Percentiles rank a stretch among this genome's conserved stretches.
phyloP scores from a whole-genome alignment of 2,329 filamentous ascomycete species.

The Dactylellina drechsleri region DNA sequence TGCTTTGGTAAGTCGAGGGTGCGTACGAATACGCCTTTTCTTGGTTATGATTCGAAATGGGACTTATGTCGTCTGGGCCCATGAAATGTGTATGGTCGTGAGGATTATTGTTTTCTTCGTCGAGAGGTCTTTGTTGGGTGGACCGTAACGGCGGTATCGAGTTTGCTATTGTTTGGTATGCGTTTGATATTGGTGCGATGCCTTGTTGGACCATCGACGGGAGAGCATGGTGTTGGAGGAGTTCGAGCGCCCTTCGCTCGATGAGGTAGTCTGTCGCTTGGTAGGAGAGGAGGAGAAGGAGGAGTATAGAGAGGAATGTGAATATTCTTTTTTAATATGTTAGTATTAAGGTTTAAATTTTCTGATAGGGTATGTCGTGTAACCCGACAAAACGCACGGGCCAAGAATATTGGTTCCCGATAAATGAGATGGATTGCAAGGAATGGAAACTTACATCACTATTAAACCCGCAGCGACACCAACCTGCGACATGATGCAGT shows the following conservation, averaged over 20 bases:
- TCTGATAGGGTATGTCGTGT: not conserved
- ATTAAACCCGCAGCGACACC: conserved; percentile 53
- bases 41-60: conserved; percentile 5
- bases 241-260: conserved; percentile 49
- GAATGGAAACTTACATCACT: conserved; percentile 40
- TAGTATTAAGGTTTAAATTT: not conserved
- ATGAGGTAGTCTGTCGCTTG: conserved; percentile 54
- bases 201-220: conserved; percentile 53
- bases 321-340: conserved; percentile 32
- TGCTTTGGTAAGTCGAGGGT: conserved; percentile 20
- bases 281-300: conserved; percentile 50
- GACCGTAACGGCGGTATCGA: conserved; percentile 31
- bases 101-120: conserved; percentile 37
- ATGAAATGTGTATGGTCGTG: conserved; percentile 13
- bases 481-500: conserved; percentile 55
- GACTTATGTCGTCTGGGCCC: conserved; percentile 15
- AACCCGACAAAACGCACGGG: not conserved
- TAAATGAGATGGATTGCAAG: not conserved
- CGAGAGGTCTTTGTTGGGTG: not conserved
- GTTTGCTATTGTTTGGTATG: conserved; percentile 48
- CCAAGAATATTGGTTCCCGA: conserved; percentile 1
- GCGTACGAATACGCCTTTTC: conserved; percentile 26
- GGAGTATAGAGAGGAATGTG: conserved; percentile 51
- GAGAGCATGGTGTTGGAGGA: conserved; percentile 47
- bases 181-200: conserved; percentile 46